Base-by-base conservation (phyloP, 2,329 filamentous ascomycete genomes). In the Nakataea oryzae region DNA sequence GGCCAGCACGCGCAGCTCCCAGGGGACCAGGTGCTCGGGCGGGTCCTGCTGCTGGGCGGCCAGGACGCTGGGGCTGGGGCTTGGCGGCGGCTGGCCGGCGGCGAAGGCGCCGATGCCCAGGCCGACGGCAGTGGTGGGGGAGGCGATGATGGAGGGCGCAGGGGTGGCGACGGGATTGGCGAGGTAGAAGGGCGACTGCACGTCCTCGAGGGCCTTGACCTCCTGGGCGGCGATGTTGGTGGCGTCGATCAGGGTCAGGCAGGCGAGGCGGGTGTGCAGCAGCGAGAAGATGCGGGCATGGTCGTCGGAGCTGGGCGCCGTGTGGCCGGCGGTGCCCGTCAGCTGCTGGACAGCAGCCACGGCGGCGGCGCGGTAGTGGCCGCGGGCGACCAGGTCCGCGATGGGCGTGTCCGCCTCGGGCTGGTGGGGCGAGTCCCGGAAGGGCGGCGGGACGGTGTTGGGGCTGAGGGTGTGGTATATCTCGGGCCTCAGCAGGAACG, bases 301-400 rank as follows among this genome's bases (percentile, higher is more conserved):
- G 71, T 93, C 86, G 78, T 78, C 0, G 86, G 78, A 56, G 78
- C 74, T 1, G 79, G 71, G 67, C 67, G 54, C 72, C 67, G 13
- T 72, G 70, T 7, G 68, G 14, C 74, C 70, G 5, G 76, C 73
- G n/a, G 73, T 74, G 6, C 77, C 76, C 2, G 81, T 86, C 14
- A 91, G 79, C 47, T 83, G 79, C 63, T 85, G 81, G 0, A 84
- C 84, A 1, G 87, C 84, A 34, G 85, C 81, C 60, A 87, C 85
- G 64, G 91, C 91, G 9, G 91, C 90, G 21, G 86, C 84, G 64
- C 93, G 85, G 75, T 93, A 97, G 72, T 95, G 88, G 59, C 92
- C 91, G 2, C 80, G 76, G 0, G 82, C 75, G 8, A 97, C 77
- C 3, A 97, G 84, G 2, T 82, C 80, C 24, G 85, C 77, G 32